A percentile compares a stretch with the other conserved stretches of the same genome.
Evolutionary conservation across 1,284 basidiomycete genomes (phyloP).

Genomic region (Trichosporon faecale): DNA sequence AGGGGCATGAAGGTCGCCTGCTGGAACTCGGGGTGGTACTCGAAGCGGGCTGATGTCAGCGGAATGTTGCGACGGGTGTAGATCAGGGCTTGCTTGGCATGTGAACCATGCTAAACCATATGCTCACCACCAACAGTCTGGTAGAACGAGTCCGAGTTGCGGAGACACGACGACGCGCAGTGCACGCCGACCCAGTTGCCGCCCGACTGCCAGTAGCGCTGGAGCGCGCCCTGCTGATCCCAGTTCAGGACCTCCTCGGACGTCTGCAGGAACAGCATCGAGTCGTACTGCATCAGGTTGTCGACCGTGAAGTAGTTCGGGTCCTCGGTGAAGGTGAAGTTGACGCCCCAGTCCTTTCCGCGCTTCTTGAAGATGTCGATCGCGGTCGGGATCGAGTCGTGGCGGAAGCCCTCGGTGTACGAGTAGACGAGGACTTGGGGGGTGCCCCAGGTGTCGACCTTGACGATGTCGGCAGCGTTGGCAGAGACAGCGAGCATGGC

Average conservation of each 20-base stretch:
- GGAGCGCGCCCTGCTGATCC: slow-evolving; percentile 61
- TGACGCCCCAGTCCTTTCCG: slow-evolving; percentile 53
- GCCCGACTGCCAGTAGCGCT: slow-evolving; percentile 61
- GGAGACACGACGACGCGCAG: slow-evolving; percentile 66
- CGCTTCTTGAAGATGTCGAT: slow-evolving; percentile 57
- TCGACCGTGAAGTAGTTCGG: slow-evolving; percentile 60
- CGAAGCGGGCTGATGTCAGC: slow-evolving; percentile 59
- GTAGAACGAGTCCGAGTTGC: slow-evolving; percentile 64
- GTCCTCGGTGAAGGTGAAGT: slow-evolving; percentile 68
- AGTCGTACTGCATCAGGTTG: slow-evolving; percentile 61
- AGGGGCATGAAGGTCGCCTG: slow-evolving; percentile 62
- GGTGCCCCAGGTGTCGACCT: slow-evolving; percentile 4
- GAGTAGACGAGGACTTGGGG: slow-evolving; percentile 45
- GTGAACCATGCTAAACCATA: no score
- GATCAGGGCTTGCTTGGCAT: no score
- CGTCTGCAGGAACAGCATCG: slow-evolving; percentile 69
- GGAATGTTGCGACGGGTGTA: no score
- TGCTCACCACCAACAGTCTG: slow-evolving; percentile 54
- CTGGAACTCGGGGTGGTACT: slow-evolving; percentile 68
- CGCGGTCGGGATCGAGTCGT: slow-evolving; percentile 73
- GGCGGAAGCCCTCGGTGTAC: slow-evolving; percentile 55
- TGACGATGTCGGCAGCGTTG: background rate
- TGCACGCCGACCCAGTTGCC: slow-evolving; percentile 50
- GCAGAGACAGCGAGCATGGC: background rate
- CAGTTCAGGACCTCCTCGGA: slow-evolving; percentile 58